Base-by-base conservation (phyloP, 305 asterid species). In the Fraxinus angustifolia region DNA sequence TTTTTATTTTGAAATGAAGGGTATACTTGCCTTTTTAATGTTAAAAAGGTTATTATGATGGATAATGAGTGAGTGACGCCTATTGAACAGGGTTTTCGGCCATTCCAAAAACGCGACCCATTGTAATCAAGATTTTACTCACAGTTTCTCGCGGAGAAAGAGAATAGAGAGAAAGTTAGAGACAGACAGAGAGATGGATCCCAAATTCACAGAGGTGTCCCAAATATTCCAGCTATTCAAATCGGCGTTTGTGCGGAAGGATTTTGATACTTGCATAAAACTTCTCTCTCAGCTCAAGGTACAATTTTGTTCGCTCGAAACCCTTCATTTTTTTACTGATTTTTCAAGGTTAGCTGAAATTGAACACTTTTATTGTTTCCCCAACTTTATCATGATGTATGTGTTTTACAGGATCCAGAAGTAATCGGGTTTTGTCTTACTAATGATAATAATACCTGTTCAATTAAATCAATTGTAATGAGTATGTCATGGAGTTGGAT, bases 261-360 rank as follows among this genome's bases (percentile, higher is more conserved):
- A 94, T 88, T 93, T 87, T 71, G 96, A 90, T 82, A 87, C 93
- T 72, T 93, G 97, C 73, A 56, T 85, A 62, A 85, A 70, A 16
- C 89, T 94, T 30, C 92, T 96, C 76, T 90, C 93, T 21, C 91
- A 92, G 89, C 99, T 96, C 82, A 95, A 96, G 97, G 99, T 96
- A 79, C 83, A 80, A 21, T 72, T 42, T 76, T 71, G 40, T 4
- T 70, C n/a, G 38, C n/a, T 81, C 62, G 0, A 42, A 19, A 31
- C 58, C 58, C 50, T 75, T 35, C 10, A 3, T 8, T 56, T 79
- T 68, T 65, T 35, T 70, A 12, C 35, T 33, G 35, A 33, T 33
- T 33, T 33, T 33, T 33, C 35, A 33, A 33, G 71, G 67, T 62
- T 62, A 16, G 16, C 14, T 62, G 33, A 21, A 62, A 62, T 62